Evolutionary conservation across 805 yeast species (phyloP).

Genomic region (Saturnispora serradocipensis): DNA sequence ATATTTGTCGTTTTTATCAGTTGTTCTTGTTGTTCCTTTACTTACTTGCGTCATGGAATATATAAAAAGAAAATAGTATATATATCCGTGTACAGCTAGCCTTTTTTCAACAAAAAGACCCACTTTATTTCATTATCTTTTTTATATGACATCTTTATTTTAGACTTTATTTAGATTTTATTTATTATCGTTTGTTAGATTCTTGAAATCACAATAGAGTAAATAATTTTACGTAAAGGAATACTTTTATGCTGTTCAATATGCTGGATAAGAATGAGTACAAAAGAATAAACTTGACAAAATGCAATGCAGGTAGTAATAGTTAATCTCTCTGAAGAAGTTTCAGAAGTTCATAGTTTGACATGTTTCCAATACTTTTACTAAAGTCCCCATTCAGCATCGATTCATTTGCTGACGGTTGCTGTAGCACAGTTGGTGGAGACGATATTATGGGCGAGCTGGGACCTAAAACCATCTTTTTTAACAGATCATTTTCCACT

Average conservation of each 20-base stretch:
- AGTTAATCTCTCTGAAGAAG: slow-evolving; percentile 13
- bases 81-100: too few species aligned
- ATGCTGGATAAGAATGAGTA: not conserved
- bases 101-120: not conserved
- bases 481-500: slow-evolving; percentile 52
- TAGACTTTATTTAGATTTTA: too few species aligned
- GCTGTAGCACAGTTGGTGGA: not conserved
- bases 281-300: not conserved
- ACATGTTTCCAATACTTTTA: slow-evolving; percentile 9
- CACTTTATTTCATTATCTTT: too few species aligned
- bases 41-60: too few species aligned
- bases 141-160: too few species aligned
- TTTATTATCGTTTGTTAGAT: not conserved
- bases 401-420: not conserved
- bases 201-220: too few species aligned
- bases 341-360: slow-evolving; percentile 20
- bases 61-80: too few species aligned
- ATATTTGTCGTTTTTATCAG: not conserved
- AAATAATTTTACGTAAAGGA: not conserved
- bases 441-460: not conserved
- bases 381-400: not conserved
- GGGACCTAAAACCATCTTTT: slow-evolving; percentile 31
- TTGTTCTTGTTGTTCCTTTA: not conserved
- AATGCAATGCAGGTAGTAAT: not conserved
- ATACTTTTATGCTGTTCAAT: not conserved